Evolutionary conservation across 2,329 filamentous ascomycete genomes (phyloP).

Genomic region (Akanthomyces uredinophilus): DNA sequence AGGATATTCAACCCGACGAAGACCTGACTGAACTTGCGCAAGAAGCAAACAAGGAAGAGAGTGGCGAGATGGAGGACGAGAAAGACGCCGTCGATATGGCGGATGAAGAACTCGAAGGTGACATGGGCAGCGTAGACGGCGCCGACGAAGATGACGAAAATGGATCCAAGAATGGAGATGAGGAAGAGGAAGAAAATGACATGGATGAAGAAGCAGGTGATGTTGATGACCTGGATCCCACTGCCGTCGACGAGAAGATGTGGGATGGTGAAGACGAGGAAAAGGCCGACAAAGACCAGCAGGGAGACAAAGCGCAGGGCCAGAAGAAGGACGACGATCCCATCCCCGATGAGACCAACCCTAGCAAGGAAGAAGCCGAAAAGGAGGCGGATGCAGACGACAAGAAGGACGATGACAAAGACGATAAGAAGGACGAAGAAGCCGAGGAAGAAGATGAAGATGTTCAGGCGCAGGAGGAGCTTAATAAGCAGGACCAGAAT

Average conservation of each 20-base stretch:
- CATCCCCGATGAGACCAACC: slow-evolving; percentile 53
- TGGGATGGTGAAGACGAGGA: slow-evolving; percentile 81
- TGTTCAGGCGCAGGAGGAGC: slow-evolving; percentile 49
- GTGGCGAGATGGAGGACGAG: slow-evolving; percentile 67
- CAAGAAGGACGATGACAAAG: slow-evolving; percentile 41
- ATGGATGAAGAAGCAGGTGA: slow-evolving; percentile 88
- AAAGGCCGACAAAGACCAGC: slow-evolving; percentile 76
- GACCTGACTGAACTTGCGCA: slow-evolving; percentile 88
- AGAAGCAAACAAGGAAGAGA: slow-evolving; percentile 64
- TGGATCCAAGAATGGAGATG: slow-evolving; percentile 56
- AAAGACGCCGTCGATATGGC: slow-evolving; percentile 90
- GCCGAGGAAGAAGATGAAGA: slow-evolving; percentile 57
- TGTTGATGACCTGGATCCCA: slow-evolving; percentile 85
- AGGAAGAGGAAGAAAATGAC: slow-evolving; percentile 63
- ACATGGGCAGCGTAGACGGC: slow-evolving; percentile 62
- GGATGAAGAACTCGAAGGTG: slow-evolving; percentile 84
- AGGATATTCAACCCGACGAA: slow-evolving; percentile 90
- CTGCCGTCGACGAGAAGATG: slow-evolving; percentile 95
- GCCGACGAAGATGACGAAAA: slow-evolving; percentile 57
- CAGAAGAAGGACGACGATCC: slow-evolving; percentile 62
- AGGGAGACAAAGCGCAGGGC: slow-evolving; percentile 67
- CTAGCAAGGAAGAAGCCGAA: slow-evolving; percentile 38
- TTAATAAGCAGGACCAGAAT: slow-evolving; percentile 64
- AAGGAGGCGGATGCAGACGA: slow-evolving; percentile 45
- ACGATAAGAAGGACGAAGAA: slow-evolving; percentile 51